Percentiles rank a stretch among this genome's conserved stretches.
These are phyloP conservation scores for Pontederia crassipes DNA, from an alignment of 176 grass and related monocot genomes.

Conservation along the genomic window DNA sequence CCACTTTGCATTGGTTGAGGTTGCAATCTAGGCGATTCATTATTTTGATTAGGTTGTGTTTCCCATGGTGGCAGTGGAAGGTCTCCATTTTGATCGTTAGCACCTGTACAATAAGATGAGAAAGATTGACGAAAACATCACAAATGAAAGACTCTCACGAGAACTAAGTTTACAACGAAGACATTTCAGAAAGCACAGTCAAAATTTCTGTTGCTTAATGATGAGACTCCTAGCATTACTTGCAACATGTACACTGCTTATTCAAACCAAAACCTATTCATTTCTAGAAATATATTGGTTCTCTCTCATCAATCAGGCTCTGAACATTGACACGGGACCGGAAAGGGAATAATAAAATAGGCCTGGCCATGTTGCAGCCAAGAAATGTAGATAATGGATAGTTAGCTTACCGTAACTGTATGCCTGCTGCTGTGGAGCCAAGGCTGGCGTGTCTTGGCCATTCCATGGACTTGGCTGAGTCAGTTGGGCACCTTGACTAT, in stretches of 20 bases:
- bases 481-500: slow-evolving; percentile 31
- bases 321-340: too few relatives aligned
- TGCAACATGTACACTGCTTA: too few relatives aligned
- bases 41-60: slow-evolving; percentile 21
- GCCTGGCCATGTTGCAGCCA: neutral
- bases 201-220: too few relatives aligned
- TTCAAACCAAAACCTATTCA: too few relatives aligned
- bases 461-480: slow-evolving; percentile 38
- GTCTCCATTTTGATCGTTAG: slow-evolving; percentile 30
- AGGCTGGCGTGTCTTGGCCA: slow-evolving; percentile 25
- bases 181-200: too few relatives aligned
- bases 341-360: neutral
- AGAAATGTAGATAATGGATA: neutral
- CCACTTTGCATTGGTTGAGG: slow-evolving; percentile 26
- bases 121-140: slow-evolving; percentile 7
- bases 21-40: slow-evolving; percentile 31
- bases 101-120: slow-evolving; percentile 22
- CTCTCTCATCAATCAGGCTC: too few relatives aligned
- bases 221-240: too few relatives aligned
- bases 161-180: neutral
- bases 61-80: slow-evolving; percentile 56
- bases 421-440: slow-evolving; percentile 30
- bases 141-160: neutral
- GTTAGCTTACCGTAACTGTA: slow-evolving; percentile 40
- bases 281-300: too few relatives aligned